Conservation (phyloP, 345 rosid species). For the Passiflora organensis region DNA sequence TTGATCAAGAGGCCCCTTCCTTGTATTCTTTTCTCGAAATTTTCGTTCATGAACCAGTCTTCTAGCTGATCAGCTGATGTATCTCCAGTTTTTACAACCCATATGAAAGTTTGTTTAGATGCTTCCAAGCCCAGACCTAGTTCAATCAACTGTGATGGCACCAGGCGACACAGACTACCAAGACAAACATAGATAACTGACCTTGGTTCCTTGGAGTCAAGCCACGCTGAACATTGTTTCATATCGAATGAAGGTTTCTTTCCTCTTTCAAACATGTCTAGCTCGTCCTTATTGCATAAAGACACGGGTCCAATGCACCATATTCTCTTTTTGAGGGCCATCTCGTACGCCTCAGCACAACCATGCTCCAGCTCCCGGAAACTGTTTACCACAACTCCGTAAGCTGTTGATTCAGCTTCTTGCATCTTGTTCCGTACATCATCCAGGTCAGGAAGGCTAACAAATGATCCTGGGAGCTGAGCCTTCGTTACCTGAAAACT, state of each 20-base stretch:
- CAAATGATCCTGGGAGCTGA: constrained; percentile 57
- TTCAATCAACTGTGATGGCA: constrained; percentile 56
- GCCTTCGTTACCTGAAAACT: constrained; percentile 38
- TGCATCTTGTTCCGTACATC: constrained; percentile 57
- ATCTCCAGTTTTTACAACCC: constrained; percentile 59
- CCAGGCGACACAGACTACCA: constrained; percentile 69
- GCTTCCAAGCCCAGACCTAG: constrained; percentile 62
- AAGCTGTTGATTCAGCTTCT: constrained; percentile 52
- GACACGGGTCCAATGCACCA: constrained; percentile 92
- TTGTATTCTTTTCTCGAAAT: constrained; percentile 45
- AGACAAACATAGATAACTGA: constrained; percentile 72
- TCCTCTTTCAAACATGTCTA: constrained; percentile 64
- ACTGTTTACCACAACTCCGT: constrained; percentile 63
- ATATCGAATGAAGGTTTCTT: constrained; percentile 45
- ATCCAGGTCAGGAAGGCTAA: constrained; percentile 42
- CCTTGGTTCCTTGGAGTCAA: constrained; percentile 40
- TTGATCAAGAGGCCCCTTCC: constrained; percentile 61
- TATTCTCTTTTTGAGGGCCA: constrained; percentile 43
- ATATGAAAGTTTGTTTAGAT: constrained; percentile 56
- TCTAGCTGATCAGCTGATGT: constrained; percentile 38
- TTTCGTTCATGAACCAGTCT: constrained; percentile 39
- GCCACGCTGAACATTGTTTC: constrained; percentile 45
- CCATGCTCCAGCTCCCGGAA: constrained; percentile 55
- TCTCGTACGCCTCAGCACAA: constrained; percentile 33
- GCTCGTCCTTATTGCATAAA: constrained; percentile 31